These are phyloP conservation scores for Naganishia friedmannii DNA, from an alignment of 768 basidiomycete genomes.

Conservation along the genomic window DNA sequence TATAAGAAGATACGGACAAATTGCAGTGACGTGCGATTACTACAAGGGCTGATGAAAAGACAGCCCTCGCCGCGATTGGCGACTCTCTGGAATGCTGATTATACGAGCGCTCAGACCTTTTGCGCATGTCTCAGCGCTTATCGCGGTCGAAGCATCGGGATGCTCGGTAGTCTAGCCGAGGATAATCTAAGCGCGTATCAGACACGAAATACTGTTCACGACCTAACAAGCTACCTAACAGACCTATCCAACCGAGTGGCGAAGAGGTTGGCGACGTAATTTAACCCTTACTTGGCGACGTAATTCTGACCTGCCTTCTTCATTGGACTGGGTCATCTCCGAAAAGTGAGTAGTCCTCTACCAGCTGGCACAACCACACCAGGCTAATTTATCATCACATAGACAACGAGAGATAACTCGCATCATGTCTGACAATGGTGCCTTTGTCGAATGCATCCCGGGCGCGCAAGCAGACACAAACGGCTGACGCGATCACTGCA, in stretches of 20 bases:
- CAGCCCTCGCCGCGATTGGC: background rate
- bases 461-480: slow-evolving; percentile 89
- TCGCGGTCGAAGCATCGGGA: background rate
- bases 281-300: too few species aligned
- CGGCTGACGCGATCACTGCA: too few species aligned
- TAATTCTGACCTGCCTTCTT: too few species aligned
- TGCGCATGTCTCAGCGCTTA: slow-evolving; percentile 1
- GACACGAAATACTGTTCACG: too few species aligned
- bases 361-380: background rate
- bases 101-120: background rate
- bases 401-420: slow-evolving; percentile 86
- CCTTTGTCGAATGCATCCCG: slow-evolving; percentile 88
- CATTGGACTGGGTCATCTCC: slow-evolving; percentile 96
- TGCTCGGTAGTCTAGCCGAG: too few species aligned
- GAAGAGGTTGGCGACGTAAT: too few species aligned
- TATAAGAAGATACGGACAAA: too few species aligned
- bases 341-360: slow-evolving; percentile 54
- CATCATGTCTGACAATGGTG: slow-evolving; percentile 94
- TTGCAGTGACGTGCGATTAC: background rate
- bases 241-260: too few species aligned
- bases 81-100: background rate
- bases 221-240: too few species aligned
- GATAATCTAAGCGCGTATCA: too few species aligned
- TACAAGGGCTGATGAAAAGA: background rate
- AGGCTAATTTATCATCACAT: too few species aligned